A percentile compares a stretch with the other conserved stretches of the same genome.
Evolutionary conservation across 306 rosid species (phyloP).

Genomic region (Begonia peltatifolia): DNA sequence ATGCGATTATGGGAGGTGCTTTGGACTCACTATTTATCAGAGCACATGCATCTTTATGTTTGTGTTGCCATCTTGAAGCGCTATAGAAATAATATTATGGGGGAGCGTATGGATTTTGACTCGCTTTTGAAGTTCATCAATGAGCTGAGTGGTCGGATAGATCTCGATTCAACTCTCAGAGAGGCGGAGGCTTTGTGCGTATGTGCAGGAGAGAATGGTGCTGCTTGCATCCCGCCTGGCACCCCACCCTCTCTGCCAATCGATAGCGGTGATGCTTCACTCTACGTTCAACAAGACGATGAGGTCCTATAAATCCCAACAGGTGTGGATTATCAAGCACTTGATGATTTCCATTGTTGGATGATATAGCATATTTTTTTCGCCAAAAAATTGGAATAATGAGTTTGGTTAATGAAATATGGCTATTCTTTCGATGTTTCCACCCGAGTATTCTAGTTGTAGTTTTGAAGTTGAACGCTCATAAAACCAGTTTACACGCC

Average conservation of each 20-base stretch:
- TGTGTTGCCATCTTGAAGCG: conserved; percentile 90
- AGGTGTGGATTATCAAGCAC: no score
- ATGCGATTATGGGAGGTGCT: conserved; percentile 91
- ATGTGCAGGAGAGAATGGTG: conserved; percentile 91
- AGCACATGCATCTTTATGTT: conserved; percentile 85
- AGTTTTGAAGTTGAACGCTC: no score
- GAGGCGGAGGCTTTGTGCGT: conserved; percentile 87
- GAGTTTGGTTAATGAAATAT: no score
- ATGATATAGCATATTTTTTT: no score
- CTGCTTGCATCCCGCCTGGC: conserved; percentile 91
- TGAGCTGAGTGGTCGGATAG: conserved; percentile 76
- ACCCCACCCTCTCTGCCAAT: conserved; percentile 90
- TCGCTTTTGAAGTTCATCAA: conserved; percentile 86
- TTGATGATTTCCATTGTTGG: no score
- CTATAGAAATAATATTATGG: conserved; percentile 58
- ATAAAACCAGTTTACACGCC: no score
- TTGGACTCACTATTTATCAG: conserved; percentile 81
- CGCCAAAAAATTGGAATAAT: no score
- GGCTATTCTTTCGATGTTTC: no score
- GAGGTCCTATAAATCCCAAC: no score
- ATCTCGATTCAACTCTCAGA: conserved; percentile 62
- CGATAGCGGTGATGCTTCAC: conserved; percentile 31
- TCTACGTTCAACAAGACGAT: conserved; percentile 54
- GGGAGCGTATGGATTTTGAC: conserved; percentile 96
- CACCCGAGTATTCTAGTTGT: no score